These are phyloP conservation scores for Asclepias syriaca DNA, from an alignment of 257 asterid genomes.

Conservation along the genomic window DNA sequence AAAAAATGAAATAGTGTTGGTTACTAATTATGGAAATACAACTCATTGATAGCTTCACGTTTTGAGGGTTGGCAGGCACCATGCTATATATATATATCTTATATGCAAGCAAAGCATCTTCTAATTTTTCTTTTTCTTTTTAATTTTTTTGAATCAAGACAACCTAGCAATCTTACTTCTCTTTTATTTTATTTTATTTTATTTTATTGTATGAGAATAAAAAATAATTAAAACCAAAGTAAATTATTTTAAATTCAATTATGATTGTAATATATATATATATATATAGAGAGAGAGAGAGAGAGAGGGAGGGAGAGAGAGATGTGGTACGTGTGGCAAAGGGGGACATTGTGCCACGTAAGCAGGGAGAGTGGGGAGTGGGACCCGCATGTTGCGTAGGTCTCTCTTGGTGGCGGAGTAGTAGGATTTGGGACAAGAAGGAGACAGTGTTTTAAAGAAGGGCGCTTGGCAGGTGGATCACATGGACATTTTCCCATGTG, in stretches of 20 bases:
- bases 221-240: too few relatives aligned
- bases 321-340: not conserved
- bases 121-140: too few relatives aligned
- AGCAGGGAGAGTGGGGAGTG: not conserved
- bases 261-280: too few relatives aligned
- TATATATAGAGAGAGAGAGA: too few relatives aligned
- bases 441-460: slow-evolving; percentile 25
- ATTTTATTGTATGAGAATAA: not conserved
- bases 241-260: too few relatives aligned
- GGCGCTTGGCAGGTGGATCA: slow-evolving; percentile 34
- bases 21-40: not conserved
- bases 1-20: not conserved
- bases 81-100: too few relatives aligned
- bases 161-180: not conserved
- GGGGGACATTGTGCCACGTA: not conserved
- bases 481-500: slow-evolving; percentile 42
- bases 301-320: too few relatives aligned
- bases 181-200: not conserved
- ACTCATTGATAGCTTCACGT: not conserved
- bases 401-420: slow-evolving; percentile 9
- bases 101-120: not conserved
- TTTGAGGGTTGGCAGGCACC: not conserved
- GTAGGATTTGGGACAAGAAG: slow-evolving; percentile 14
- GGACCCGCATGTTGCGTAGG: slow-evolving; percentile 8
- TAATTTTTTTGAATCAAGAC: not conserved